A percentile compares a stretch with the other conserved stretches of the same genome.
Conservation (phyloP, 805 yeast genomes). For the Wickerhamiella dianesei region DNA sequence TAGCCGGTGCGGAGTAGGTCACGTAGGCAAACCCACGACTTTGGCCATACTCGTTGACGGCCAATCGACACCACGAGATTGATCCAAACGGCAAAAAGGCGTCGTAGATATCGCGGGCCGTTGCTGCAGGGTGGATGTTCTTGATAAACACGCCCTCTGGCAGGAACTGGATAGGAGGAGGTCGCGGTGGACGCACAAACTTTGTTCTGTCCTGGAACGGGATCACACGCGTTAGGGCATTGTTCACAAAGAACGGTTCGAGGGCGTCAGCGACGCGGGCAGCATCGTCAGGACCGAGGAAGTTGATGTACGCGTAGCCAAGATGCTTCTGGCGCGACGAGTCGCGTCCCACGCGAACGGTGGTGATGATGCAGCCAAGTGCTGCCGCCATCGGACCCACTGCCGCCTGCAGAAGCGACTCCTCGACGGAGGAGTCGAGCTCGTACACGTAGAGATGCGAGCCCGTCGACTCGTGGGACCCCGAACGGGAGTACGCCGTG, state of each 20-base stretch:
- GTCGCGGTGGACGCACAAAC: slow-evolving; percentile 7
- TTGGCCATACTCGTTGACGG: slow-evolving; percentile 15
- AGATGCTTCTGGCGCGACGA: slow-evolving; percentile 8
- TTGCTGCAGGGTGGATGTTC: slow-evolving; percentile 57
- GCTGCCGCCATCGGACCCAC: slow-evolving; percentile 11
- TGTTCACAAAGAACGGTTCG: slow-evolving; percentile 16
- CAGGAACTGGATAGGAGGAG: slow-evolving; percentile 8
- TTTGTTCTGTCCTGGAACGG: slow-evolving; percentile 7
- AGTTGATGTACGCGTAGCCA: slow-evolving; percentile 16
- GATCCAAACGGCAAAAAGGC: slow-evolving; percentile 14
- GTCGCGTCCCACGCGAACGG: slow-evolving; percentile 16
- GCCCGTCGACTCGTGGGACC: neutral
- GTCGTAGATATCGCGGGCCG: slow-evolving; percentile 23
- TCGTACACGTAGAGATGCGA: slow-evolving; percentile 17
- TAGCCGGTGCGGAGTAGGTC: slow-evolving; percentile 5
- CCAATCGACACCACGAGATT: slow-evolving; percentile 17
- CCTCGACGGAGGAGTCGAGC: slow-evolving; percentile 15
- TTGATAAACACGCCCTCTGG: slow-evolving; percentile 47
- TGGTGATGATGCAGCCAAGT: slow-evolving; percentile 4
- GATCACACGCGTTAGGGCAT: slow-evolving; percentile 15
- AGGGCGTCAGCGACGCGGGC: slow-evolving; percentile 9
- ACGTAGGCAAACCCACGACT: slow-evolving; percentile 20
- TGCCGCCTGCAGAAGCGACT: slow-evolving; percentile 15
- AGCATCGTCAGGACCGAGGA: slow-evolving; percentile 12
- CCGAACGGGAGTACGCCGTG: too few relatives aligned